A percentile compares a stretch with the other conserved stretches of the same genome.
Evolutionary conservation across 345 rosid genomes (phyloP).

Genomic region (Erucastrum elatum): DNA sequence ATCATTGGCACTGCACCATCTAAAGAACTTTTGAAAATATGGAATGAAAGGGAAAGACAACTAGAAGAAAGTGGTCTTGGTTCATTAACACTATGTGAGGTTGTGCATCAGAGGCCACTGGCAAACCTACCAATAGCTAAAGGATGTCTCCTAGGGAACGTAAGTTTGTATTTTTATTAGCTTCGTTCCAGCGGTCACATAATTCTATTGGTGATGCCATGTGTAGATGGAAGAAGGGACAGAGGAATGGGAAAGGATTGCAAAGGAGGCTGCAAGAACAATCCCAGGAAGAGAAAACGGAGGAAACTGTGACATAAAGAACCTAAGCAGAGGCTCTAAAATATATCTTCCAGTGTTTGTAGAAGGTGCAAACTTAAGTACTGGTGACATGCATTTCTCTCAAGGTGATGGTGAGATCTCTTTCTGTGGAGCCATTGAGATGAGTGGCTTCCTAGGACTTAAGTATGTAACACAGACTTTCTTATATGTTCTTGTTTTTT

Average conservation of each 20-base stretch:
- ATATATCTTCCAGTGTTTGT: constrained; percentile 84
- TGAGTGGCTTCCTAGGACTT: constrained; percentile 90
- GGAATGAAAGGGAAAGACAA: constrained; percentile 81
- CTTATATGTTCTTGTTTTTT: background rate
- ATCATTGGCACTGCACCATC: constrained; percentile 90
- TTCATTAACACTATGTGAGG: constrained; percentile 63
- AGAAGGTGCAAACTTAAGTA: constrained; percentile 88
- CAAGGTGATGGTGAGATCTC: constrained; percentile 97
- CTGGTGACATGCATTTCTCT: constrained; percentile 96
- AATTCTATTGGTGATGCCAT: background rate
- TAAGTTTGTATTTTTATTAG: constrained; percentile 17
- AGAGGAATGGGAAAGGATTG: constrained; percentile 77
- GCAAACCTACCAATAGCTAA: constrained; percentile 71
- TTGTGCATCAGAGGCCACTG: constrained; percentile 77
- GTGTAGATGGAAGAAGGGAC: constrained; percentile 56
- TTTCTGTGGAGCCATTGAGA: constrained; percentile 93
- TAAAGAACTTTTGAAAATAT: constrained; percentile 65
- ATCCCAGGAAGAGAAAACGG: constrained; percentile 94
- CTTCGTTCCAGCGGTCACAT: too few species aligned
- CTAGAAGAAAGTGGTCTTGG: constrained; percentile 60
- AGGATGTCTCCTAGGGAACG: constrained; percentile 80
- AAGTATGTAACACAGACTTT: constrained; percentile 44
- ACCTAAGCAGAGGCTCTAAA: constrained; percentile 84
- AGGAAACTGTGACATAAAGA: constrained; percentile 93
- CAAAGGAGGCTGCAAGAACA: constrained; percentile 78